Percentiles rank a stretch among this genome's conserved stretches.
Conservation (phyloP, 345 rosid species). For the Salix viminalis region DNA sequence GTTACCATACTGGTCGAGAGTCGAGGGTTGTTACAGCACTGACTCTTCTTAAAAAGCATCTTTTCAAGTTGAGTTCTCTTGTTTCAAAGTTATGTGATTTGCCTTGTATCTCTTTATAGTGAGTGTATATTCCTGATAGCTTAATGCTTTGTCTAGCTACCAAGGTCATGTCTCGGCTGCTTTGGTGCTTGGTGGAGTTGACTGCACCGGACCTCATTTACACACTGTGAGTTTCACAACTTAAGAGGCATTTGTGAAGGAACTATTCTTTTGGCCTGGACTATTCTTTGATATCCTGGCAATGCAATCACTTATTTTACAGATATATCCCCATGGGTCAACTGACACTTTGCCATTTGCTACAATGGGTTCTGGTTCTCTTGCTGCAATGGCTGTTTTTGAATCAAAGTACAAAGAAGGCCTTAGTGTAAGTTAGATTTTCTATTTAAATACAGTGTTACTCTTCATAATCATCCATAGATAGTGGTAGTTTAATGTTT, state of each 20-base stretch:
- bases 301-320: conserved; percentile 17
- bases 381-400: conserved; percentile 80
- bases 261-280: neutral
- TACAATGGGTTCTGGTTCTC: conserved; percentile 90
- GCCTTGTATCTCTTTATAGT: neutral
- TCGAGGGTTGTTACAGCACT: conserved; percentile 75
- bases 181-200: conserved; percentile 89
- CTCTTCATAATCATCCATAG: neutral
- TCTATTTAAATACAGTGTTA: neutral
- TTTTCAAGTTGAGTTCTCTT: conserved; percentile 50
- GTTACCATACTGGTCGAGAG: conserved; percentile 74
- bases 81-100: neutral
- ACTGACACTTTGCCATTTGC: conserved; percentile 84
- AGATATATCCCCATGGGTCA: conserved; percentile 88
- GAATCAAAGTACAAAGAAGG: conserved; percentile 81
- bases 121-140: conserved; percentile 17
- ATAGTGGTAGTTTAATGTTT: neutral
- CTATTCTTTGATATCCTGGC: conserved; percentile 7
- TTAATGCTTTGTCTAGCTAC: conserved; percentile 40
- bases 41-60: conserved; percentile 77
- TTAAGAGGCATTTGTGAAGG: neutral
- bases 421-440: conserved; percentile 52
- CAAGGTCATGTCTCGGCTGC: conserved; percentile 80
- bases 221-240: conserved; percentile 56
- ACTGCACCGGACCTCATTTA: conserved; percentile 73